These are phyloP conservation scores for Rhodotorula kratochvilovae DNA, from an alignment of 768 basidiomycete species.

Conservation along the genomic window DNA sequence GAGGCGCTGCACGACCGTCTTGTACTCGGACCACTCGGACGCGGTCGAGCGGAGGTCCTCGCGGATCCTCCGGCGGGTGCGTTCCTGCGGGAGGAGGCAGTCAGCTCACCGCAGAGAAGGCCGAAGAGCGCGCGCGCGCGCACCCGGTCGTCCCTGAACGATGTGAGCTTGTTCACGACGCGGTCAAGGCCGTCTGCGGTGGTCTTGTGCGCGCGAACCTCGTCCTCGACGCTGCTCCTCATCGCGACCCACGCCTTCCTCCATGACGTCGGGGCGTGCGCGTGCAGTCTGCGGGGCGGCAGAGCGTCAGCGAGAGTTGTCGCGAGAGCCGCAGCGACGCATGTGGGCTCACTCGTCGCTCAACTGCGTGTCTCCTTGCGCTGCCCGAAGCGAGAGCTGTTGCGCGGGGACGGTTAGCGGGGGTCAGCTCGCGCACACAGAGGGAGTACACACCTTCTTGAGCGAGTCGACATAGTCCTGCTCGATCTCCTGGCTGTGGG, in stretches of 20 bases:
- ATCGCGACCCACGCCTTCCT: slow-evolving; percentile 31
- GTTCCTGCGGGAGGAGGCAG: slow-evolving; percentile 21
- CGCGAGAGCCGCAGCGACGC: rapidly evolving
- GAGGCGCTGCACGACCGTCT: slow-evolving; percentile 26
- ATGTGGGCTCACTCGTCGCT: slow-evolving; percentile 14
- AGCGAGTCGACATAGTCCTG: slow-evolving; percentile 33
- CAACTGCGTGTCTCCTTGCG: slow-evolving; percentile 4
- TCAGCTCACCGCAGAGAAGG: too few relatives aligned
- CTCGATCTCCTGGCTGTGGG: slow-evolving; percentile 42
- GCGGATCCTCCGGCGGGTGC: slow-evolving; percentile 35
- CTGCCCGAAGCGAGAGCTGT: slow-evolving; percentile 21
- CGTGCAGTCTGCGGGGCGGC: not conserved
- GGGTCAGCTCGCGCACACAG: not conserved
- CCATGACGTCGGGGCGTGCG: slow-evolving; percentile 22
- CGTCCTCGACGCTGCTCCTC: slow-evolving; percentile 23
- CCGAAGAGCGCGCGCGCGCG: not conserved
- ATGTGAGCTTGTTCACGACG: slow-evolving; percentile 14
- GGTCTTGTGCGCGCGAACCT: slow-evolving; percentile 14
- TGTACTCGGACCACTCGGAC: slow-evolving; percentile 39
- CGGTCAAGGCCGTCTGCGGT: slow-evolving; percentile 11
- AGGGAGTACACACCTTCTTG: slow-evolving; percentile 21
- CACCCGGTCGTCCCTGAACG: slow-evolving; percentile 26
- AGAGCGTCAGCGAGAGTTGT: not conserved
- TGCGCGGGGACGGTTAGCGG: not conserved
- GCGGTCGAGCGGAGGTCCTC: slow-evolving; percentile 35